Base-by-base conservation (phyloP, 805 yeast species). In the Myxozyma vanderwaltii region DNA sequence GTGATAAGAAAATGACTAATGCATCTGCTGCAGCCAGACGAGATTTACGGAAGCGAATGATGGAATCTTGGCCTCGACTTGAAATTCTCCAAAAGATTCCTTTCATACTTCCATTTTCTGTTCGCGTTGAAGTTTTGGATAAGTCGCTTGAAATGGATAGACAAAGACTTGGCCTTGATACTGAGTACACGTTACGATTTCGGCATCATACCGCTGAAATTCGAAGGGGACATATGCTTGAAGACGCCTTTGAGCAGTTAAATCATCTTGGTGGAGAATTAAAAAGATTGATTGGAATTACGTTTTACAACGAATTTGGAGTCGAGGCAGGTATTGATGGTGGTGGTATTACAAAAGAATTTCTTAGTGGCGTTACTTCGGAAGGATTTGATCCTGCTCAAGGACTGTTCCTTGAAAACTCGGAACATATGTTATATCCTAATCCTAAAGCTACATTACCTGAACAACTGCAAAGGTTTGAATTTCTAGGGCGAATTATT, bases 241-340 rank as follows among this genome's bases (percentile, higher is more conserved):
- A 84, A 36, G 97, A 90, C 74, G 91, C 96, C 0, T 88, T 77
- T 69, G 75, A 78, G 1, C 78, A 77, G 4, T 86, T 86, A 68
- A 79, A 81, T 33, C 72, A 75, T 2, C 66, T 79, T 8, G 89
- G 91, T 0, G 68, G 76, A 0, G 74, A 75, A 3, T 81, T 91
- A 70, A 90, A 88, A 67, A 69, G 79, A 7, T 78, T 77, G 36
- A 71, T 91, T 8, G 75, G 81, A 0, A 90, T 94, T 1, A 79
- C 79, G 15, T 91, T 94, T 69, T 76, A 76, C 38, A 88, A 89
- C 67, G 81, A 86, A 56, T 82, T 85, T 73, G 96, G 91, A 1
- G 81, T 77, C 36, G 98, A 92, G 70, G 90, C 86, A 0, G 99
- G 99, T 0, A 86, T 92, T 44, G 99, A 92, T 72, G 99, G 99